phyloP scores from a whole-genome alignment of 169 alveolate species.

The Plasmodium vivax region DNA sequence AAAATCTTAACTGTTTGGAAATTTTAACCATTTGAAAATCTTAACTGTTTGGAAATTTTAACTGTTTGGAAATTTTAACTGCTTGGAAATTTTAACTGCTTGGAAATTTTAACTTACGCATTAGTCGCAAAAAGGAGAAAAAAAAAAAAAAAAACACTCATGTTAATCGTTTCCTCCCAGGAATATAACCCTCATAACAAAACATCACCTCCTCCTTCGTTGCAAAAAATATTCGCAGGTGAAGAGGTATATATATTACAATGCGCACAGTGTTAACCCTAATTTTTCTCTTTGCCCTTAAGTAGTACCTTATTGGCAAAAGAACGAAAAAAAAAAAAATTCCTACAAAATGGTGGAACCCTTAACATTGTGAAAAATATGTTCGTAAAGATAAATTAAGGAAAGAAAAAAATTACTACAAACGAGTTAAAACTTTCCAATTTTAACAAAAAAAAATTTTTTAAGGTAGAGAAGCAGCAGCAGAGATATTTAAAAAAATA shows the following conservation, averaged over 20 bases:
- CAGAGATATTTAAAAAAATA: background rate
- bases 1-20: no score
- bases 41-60: no score
- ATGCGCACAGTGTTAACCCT: background rate
- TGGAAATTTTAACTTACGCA: no score
- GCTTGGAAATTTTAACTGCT: no score
- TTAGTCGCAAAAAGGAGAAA: no score
- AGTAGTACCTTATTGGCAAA: background rate
- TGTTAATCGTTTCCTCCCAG: background rate
- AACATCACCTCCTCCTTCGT: background rate
- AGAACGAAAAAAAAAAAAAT: no score
- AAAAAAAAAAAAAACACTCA: background rate
- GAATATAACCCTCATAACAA: background rate
- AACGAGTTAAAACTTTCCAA: background rate
- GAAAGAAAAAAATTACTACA: background rate
- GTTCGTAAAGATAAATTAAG: background rate
- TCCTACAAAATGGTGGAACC: background rate
- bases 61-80: no score
- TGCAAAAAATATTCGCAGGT: background rate
- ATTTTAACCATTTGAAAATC: no score
- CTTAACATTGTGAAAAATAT: background rate
- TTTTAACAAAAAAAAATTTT: background rate
- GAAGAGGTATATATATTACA: background rate
- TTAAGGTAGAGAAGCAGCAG: background rate
- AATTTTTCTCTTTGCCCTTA: background rate